These are phyloP conservation scores for Seiridium unicorne DNA, from an alignment of 2,329 filamentous ascomycete species.

Conservation along the genomic window DNA sequence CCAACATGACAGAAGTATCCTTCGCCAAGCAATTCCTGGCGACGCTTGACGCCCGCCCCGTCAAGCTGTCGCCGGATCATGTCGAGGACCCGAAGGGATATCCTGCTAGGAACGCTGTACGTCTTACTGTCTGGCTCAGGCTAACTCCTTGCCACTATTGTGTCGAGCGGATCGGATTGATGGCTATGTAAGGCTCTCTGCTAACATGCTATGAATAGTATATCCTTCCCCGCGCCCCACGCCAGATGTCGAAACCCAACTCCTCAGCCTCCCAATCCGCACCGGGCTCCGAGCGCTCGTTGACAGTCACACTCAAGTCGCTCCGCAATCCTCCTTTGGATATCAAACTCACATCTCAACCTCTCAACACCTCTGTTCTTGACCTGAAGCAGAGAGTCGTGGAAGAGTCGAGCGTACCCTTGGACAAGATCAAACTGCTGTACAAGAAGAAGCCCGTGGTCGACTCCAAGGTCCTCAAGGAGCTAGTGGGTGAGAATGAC, in stretches of 20 bases:
- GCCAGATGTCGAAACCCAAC: constrained; percentile 48
- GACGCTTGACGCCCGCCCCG: constrained; percentile 72
- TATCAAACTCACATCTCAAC: constrained; percentile 61
- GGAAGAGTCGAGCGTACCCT: constrained; percentile 57
- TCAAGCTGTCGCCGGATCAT: constrained; percentile 86
- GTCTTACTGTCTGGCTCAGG: constrained; percentile 23
- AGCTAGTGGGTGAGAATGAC: constrained; percentile 59
- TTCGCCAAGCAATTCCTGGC: constrained; percentile 85
- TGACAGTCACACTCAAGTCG: constrained; percentile 68
- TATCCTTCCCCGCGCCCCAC: constrained; percentile 68
- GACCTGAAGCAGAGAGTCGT: constrained; percentile 74
- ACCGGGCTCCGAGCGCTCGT: constrained; percentile 51
- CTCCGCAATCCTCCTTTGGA: constrained; percentile 73
- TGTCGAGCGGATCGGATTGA: no score
- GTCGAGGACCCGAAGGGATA: constrained; percentile 82
- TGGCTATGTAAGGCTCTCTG: no score
- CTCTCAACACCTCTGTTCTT: constrained; percentile 70
- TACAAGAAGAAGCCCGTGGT: constrained; percentile 82
- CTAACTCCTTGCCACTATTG: no score
- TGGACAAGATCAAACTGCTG: constrained; percentile 83
- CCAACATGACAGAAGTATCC: constrained; percentile 73
- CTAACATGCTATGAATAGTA: constrained; percentile 47
- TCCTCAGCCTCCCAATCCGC: constrained; percentile 34
- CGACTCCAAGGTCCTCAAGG: constrained; percentile 75
- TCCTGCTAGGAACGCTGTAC: constrained; percentile 73